Conservation (phyloP, 768 basidiomycete species). For the Psilocybe cyanescens region DNA sequence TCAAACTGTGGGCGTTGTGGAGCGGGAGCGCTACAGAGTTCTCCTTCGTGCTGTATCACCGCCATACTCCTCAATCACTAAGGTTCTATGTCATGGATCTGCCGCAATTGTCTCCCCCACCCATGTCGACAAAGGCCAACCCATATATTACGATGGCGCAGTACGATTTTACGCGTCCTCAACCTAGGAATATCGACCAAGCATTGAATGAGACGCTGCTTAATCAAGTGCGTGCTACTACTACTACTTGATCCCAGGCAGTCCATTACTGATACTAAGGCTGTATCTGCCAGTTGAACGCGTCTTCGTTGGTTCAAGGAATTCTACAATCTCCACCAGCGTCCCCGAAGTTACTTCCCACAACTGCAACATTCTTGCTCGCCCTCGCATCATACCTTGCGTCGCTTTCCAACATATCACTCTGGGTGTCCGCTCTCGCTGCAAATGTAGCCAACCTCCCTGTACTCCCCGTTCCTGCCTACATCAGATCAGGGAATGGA, state of each 20-base stretch:
- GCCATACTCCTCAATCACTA: slow-evolving; percentile 40
- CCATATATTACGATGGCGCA: slow-evolving; percentile 32
- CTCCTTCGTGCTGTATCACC: slow-evolving; percentile 24
- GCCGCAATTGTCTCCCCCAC: slow-evolving; percentile 19
- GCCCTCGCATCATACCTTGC: slow-evolving; percentile 25
- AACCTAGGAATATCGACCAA: slow-evolving; percentile 15
- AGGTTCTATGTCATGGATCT: slow-evolving; percentile 66
- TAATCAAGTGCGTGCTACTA: slow-evolving; percentile 37
- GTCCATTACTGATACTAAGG: background rate
- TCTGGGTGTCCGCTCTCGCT: slow-evolving; percentile 23
- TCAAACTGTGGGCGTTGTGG: slow-evolving; percentile 15
- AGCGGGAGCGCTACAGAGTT: slow-evolving; percentile 6
- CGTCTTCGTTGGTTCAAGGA: slow-evolving; percentile 38
- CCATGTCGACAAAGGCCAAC: slow-evolving; percentile 13
- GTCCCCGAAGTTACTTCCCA: slow-evolving; percentile 24
- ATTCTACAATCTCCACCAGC: slow-evolving; percentile 19
- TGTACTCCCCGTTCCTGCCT: slow-evolving; percentile 14
- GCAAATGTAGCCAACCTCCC: slow-evolving; percentile 25
- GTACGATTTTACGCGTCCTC: slow-evolving; percentile 41
- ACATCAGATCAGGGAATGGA: background rate
- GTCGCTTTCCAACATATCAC: slow-evolving; percentile 17
- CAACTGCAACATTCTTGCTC: slow-evolving; percentile 30
- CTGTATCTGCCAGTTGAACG: slow-evolving; percentile 43
- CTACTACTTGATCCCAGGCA: background rate
- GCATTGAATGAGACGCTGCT: slow-evolving; percentile 41